Evolutionary conservation across 768 basidiomycete genomes (phyloP), one percentile per base, ranked within the genome.

Genomic region (Coprinellus aureogranulatus): DNA sequence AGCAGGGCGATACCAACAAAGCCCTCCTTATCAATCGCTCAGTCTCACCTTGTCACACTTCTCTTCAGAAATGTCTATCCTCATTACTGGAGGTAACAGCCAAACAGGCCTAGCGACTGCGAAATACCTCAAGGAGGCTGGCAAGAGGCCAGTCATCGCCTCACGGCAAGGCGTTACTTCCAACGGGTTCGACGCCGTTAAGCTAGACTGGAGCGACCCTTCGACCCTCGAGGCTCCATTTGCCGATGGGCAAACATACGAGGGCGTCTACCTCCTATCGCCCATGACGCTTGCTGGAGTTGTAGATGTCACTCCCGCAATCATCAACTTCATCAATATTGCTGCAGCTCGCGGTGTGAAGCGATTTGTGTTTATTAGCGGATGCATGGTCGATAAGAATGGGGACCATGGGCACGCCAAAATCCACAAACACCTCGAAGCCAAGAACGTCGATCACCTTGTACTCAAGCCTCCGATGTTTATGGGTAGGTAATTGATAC

Each of bases 1-100:
- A n/a, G n/a, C n/a, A n/a, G n/a, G n/a, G n/a, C n/a, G n/a, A n/a
- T n/a, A n/a, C n/a, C n/a, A n/a, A n/a, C n/a, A n/a, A n/a, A n/a
- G n/a, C n/a, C n/a, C n/a, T n/a, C n/a, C n/a, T n/a, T n/a, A n/a
- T n/a, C n/a, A n/a, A n/a, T n/a, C n/a, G n/a, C n/a, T n/a, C n/a
- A n/a, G n/a, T n/a, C n/a, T n/a, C n/a, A n/a, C n/a, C 8, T n/a
- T n/a, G 41, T 22, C 41, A 44, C 20, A 16, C 6, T 18, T n/a
- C 20, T 44, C 41, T 22, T 5, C 41, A 44, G 5, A 16, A 44
- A 69, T 67, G 69, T 58, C 67, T 14, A 67, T 69, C 30, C 63
- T 70, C 27, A 61, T 69, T 60, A 66, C 55, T 31, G 69, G 68
- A 16, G 68, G 67, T n/a, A 67, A 65, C 4, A 68, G 69, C n/a